Base-by-base conservation (phyloP, 1,139 yeast genomes). In the Spencermartinsiella ligniputridi region DNA sequence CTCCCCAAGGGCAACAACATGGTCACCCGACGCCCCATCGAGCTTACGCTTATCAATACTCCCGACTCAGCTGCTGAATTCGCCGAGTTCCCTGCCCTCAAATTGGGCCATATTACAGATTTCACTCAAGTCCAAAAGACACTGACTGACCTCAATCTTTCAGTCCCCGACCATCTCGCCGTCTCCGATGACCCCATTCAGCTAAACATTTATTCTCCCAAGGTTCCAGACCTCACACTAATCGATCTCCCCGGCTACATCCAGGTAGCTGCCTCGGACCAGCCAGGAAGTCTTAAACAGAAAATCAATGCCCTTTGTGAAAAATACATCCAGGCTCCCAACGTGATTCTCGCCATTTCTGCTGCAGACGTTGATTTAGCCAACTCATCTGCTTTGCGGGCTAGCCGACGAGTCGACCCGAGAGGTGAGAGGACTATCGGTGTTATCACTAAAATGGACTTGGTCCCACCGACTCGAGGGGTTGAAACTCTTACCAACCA, bases 311-410 rank as follows among this genome's bases (percentile, higher is more conserved):
- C 74, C 44, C 70, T 94, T 24, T 92, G 97, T 65, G 85, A 86
- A 54, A 79, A 80, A 59, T 94, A 94, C 62, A 74, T 94, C 54
- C 89, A 85, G 58, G 81, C 85, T 6, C 98, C 98, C 15, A 94
- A 94, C 60, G 87, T 94, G 45, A 94, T 94, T 36, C 71, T 94
- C 55, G 98, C 98, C 0, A 92, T 94, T 27, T 87, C 96, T 12
- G 92, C 98, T 1, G 98, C 98, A 0, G 97, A 94, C 67, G 98
- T 92, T 2, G 99, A 94, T 70, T 72, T 94, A 60, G 98, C 98
- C 1, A 92, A 92, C 62, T 88, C 97, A 29, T 80, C 97, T 2
- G 97, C 98, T 0, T 75, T 92, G 49, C 74, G 95, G 49, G 97
- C 97, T 0, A 86, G 96, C n/a, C 81, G 90, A 52, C 52, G 74